phyloP scores from a whole-genome alignment of 768 basidiomycete genomes.

The Russula earlei region DNA sequence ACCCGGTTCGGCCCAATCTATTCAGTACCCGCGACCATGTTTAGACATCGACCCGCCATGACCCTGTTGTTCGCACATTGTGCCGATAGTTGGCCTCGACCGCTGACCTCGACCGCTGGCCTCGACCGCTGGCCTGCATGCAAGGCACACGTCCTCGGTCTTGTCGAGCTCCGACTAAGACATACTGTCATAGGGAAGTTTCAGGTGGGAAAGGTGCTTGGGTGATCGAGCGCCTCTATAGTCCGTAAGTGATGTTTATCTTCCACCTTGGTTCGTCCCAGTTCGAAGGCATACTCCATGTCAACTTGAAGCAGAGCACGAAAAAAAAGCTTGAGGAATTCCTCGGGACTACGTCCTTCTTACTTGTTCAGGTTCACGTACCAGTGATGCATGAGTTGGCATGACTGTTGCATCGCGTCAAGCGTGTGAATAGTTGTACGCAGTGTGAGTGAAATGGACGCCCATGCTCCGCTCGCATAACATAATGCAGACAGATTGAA shows the following conservation, averaged over 20 bases:
- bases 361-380: not conserved
- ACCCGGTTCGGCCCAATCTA: not conserved
- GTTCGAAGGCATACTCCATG: not conserved
- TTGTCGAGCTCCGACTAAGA: conserved; percentile 4
- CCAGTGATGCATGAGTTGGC: not conserved
- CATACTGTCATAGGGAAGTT: not conserved
- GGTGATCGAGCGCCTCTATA: not conserved
- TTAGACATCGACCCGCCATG: not conserved
- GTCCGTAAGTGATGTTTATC: not conserved
- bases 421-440: conserved; percentile 10
- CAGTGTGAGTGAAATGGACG: not conserved
- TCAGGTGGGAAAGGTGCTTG: not conserved
- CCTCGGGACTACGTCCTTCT: not conserved
- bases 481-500: not conserved
- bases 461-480: not conserved
- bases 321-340: too few relatives aligned
- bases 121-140: not conserved
- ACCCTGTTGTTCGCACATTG: not conserved
- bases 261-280: not conserved
- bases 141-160: not conserved
- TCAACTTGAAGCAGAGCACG: not conserved
- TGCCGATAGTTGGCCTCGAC: too few relatives aligned
- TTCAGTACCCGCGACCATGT: not conserved
- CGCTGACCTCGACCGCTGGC: too few relatives aligned
- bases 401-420: not conserved